A percentile compares a stretch with the other conserved stretches of the same genome.
Conservation (phyloP, 495 filamentous ascomycete genomes). For the Aspergillus mulundensis region DNA sequence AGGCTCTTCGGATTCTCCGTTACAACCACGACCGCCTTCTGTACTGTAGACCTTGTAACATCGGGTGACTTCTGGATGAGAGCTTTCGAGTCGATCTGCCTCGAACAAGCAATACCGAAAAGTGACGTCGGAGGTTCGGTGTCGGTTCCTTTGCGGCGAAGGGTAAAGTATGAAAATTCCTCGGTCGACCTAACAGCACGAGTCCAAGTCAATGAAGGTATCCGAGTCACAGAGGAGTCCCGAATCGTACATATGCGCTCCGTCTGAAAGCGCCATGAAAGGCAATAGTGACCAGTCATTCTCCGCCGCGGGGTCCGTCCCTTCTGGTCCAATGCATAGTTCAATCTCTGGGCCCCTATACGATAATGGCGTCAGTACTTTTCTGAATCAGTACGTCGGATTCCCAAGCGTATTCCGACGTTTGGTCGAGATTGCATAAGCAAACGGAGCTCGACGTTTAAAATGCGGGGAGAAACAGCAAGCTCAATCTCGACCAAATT, state of each 20-base stretch:
- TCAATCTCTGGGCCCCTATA: slow-evolving; percentile 89
- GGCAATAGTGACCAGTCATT: slow-evolving; percentile 92
- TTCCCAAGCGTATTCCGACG: not conserved
- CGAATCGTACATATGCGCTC: slow-evolving; percentile 77
- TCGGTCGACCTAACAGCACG: slow-evolving; percentile 61
- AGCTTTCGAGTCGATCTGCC: slow-evolving; percentile 78
- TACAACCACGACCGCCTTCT: slow-evolving; percentile 97
- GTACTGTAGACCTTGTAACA: slow-evolving; percentile 91
- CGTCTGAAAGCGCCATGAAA: slow-evolving; percentile 97
- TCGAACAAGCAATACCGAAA: slow-evolving; percentile 93
- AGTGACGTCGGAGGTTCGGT: slow-evolving; percentile 69
- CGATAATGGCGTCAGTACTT: slow-evolving; percentile 2
- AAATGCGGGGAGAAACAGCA: not conserved
- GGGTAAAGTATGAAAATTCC: slow-evolving; percentile 98
- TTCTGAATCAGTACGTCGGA: not conserved
- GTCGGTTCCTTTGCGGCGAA: slow-evolving; percentile 62
- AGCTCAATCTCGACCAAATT: not conserved
- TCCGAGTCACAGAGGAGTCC: slow-evolving; percentile 1
- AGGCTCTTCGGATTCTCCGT: slow-evolving; percentile 82
- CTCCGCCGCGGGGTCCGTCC: slow-evolving; percentile 71
- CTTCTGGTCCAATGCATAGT: slow-evolving; percentile 80
- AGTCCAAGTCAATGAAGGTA: not conserved
- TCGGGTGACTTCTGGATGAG: slow-evolving; percentile 76
- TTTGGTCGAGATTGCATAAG: not conserved
- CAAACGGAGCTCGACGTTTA: not conserved